Evolutionary conservation across 2,329 filamentous ascomycete species (phyloP).

Genomic region (Penicillium sp.): DNA sequence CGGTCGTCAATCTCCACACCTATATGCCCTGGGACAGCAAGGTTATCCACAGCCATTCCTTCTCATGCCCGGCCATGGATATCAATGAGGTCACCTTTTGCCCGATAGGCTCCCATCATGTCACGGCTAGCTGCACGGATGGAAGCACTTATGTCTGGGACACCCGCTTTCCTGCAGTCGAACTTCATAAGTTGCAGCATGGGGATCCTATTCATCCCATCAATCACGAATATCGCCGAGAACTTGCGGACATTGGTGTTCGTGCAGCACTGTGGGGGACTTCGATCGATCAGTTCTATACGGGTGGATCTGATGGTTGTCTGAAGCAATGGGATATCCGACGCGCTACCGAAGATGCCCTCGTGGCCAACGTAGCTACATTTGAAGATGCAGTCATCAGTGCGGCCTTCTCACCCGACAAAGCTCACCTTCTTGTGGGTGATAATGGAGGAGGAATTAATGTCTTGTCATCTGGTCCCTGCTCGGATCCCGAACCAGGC

Average conservation of each 20-base stretch:
- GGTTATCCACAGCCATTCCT: constrained; percentile 29
- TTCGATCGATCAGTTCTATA: constrained; percentile 58
- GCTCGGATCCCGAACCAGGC: constrained; percentile 21
- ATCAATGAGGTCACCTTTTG: constrained; percentile 65
- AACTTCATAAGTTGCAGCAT: constrained; percentile 57
- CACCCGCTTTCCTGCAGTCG: constrained; percentile 48
- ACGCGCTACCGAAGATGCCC: constrained; percentile 54
- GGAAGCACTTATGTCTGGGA: constrained; percentile 67
- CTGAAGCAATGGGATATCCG: constrained; percentile 65
- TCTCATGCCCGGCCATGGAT: constrained; percentile 63
- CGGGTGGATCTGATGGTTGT: constrained; percentile 64
- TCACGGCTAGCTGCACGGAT: constrained; percentile 65
- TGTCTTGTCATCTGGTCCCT: constrained; percentile 49
- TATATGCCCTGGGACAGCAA: background rate
- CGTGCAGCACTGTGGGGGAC: constrained; percentile 62
- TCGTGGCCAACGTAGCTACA: constrained; percentile 55
- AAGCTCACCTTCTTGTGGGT: constrained; percentile 60
- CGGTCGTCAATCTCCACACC: constrained; percentile 59
- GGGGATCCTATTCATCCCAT: constrained; percentile 56
- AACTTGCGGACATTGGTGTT: constrained; percentile 62
- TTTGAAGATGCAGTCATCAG: constrained; percentile 61
- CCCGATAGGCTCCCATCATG: constrained; percentile 49
- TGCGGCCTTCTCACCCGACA: constrained; percentile 61
- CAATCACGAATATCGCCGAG: constrained; percentile 42
- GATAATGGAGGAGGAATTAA: constrained; percentile 61